Evolutionary conservation across 371 early-diverging fungal genomes (phyloP).

Genomic region (Sporodiniella umbellata): DNA sequence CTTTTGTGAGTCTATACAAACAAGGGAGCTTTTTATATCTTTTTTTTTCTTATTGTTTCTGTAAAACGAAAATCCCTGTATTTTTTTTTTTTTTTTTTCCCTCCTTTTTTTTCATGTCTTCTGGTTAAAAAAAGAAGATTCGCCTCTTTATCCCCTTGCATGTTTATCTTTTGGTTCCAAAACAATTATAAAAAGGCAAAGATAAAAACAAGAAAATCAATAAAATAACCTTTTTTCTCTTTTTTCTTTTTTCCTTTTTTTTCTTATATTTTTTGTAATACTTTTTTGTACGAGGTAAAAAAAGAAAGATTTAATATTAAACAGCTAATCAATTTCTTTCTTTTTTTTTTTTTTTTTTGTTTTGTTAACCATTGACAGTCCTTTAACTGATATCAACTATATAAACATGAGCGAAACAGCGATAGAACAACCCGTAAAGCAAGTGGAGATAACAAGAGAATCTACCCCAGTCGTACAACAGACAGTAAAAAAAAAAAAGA

Average conservation of each 20-base stretch:
- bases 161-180: not conserved
- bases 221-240: not conserved
- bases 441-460: not conserved
- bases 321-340: not conserved
- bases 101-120: not conserved
- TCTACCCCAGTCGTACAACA: not conserved
- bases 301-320: not conserved
- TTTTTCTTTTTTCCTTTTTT: constrained; percentile 4
- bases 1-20: not conserved
- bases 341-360: constrained; percentile 4
- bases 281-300: constrained; percentile 1
- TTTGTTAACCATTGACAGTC: not conserved
- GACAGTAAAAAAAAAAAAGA: not conserved
- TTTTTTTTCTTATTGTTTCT: not conserved
- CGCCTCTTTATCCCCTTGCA: not conserved
- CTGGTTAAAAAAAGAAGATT: not conserved
- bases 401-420: not conserved
- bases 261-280: not conserved
- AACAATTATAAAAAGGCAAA: not conserved
- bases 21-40: not conserved
- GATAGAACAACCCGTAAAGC: not conserved
- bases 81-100: too few species aligned
- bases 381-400: not conserved
- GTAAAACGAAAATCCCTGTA: not conserved
- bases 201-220: not conserved